Percentiles rank a stretch among this genome's conserved stretches.
These are phyloP conservation scores for Stagonosporopsis tanaceti DNA, from an alignment of 2,329 filamentous ascomycete species.

Conservation along the genomic window DNA sequence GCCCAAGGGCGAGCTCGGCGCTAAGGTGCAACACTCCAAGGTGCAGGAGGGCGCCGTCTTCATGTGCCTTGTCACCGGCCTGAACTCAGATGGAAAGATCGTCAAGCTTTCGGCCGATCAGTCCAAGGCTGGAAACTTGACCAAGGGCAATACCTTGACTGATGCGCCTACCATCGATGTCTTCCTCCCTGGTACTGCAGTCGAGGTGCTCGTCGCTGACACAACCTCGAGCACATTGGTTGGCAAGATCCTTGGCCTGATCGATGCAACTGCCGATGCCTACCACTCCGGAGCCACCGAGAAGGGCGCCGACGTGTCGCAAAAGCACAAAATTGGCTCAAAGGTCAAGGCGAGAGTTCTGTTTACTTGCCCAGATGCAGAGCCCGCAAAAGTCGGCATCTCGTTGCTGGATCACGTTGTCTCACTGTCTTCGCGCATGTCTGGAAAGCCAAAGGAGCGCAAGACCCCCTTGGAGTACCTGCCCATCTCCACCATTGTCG, in stretches of 20 bases:
- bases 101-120: conserved; percentile 83
- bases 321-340: conserved; percentile 81
- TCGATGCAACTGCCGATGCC: conserved; percentile 89
- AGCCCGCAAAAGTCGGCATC: conserved; percentile 83
- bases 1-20: conserved; percentile 80
- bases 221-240: conserved; percentile 76
- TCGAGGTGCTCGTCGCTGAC: conserved; percentile 83
- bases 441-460: conserved; percentile 50
- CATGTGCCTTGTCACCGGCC: conserved; percentile 79
- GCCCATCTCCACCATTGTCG: conserved; percentile 76
- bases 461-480: conserved; percentile 67
- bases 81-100: conserved; percentile 80
- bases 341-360: conserved; percentile 88
- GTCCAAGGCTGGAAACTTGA: conserved; percentile 72
- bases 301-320: conserved; percentile 72
- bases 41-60: conserved; percentile 86
- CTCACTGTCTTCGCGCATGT: conserved; percentile 61
- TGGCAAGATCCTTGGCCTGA: conserved; percentile 89
- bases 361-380: conserved; percentile 82
- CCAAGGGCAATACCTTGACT: conserved; percentile 70
- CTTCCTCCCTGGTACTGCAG: conserved; percentile 90
- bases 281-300: conserved; percentile 84
- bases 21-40: conserved; percentile 68
- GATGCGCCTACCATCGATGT: conserved; percentile 87
- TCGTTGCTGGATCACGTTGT: conserved; percentile 87